A percentile compares a stretch with the other conserved stretches of the same genome.
Conservation (phyloP, 805 yeast genomes). For the Myxozyma neotropica region DNA sequence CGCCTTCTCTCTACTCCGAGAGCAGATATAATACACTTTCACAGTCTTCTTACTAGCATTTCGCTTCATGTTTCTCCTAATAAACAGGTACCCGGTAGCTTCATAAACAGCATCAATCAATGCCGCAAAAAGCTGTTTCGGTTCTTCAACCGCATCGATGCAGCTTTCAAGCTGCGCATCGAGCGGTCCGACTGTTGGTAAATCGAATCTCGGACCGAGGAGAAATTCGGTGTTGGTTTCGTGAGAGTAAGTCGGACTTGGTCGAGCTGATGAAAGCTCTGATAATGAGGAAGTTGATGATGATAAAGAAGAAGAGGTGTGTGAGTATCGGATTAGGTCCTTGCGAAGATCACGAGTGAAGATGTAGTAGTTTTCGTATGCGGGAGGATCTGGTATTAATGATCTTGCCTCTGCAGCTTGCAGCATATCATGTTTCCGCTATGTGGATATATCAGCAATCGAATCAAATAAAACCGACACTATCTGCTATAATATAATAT, state of each 20-base stretch:
- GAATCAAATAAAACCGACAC: too few relatives aligned
- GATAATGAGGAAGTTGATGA: too few relatives aligned
- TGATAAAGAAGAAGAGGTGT: not conserved
- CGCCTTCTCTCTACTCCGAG: slow-evolving; percentile 18
- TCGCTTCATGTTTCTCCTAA: slow-evolving; percentile 13
- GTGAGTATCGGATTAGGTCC: slow-evolving; percentile 8
- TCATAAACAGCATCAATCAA: slow-evolving; percentile 18
- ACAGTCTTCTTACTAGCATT: slow-evolving; percentile 8
- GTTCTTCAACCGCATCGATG: not conserved
- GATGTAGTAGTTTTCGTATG: slow-evolving; percentile 13
- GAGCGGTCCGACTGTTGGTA: slow-evolving; percentile 11
- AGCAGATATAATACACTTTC: slow-evolving; percentile 20
- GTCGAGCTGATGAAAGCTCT: not conserved
- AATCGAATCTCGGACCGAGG: not conserved
- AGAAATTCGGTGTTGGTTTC: slow-evolving; percentile 8
- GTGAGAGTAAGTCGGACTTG: slow-evolving; percentile 8
- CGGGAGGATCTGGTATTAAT: slow-evolving; percentile 4
- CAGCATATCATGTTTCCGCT: slow-evolving; percentile 7
- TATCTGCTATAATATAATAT: too few relatives aligned
- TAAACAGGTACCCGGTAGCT: slow-evolving; percentile 16
- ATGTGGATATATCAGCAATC: not conserved
- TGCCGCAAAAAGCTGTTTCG: slow-evolving; percentile 16
- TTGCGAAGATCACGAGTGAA: slow-evolving; percentile 18
- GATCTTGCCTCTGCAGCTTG: slow-evolving; percentile 6
- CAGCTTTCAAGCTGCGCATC: not conserved